Conservation (phyloP, 441 rosid genomes). For the Jatropha podagrica region DNA sequence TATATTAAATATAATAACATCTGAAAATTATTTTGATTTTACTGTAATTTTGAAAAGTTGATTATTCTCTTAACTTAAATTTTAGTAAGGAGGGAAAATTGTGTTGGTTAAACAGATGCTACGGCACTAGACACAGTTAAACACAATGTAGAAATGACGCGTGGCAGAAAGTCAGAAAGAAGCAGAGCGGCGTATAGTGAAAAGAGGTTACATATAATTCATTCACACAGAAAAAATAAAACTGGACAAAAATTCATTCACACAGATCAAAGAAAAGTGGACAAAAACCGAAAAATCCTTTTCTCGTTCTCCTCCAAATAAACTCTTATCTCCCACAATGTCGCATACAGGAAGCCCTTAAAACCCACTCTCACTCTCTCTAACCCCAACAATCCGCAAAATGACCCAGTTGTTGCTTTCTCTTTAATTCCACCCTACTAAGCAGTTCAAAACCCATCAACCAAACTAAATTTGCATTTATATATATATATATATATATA, state of each 20-base stretch:
- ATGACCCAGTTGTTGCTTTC: background rate
- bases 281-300: background rate
- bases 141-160: background rate
- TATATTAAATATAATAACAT: too few species aligned
- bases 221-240: background rate
- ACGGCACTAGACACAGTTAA: background rate
- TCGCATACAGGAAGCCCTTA: too few species aligned
- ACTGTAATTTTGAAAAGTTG: too few species aligned
- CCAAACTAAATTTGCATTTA: background rate
- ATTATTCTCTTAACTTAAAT: too few species aligned
- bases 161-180: background rate
- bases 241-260: too few species aligned
- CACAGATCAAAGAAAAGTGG: background rate
- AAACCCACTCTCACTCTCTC: background rate
- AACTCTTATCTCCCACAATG: background rate
- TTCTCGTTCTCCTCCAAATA: background rate
- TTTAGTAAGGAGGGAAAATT: too few species aligned
- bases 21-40: too few species aligned
- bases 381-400: background rate
- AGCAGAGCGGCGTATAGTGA: slow-evolving; percentile 1
- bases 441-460: slow-evolving; percentile 16
- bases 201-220: background rate
- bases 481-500: background rate
- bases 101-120: too few species aligned
- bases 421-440: slow-evolving; percentile 6